phyloP scores from a whole-genome alignment of 306 rosid genomes.

The Quercus agrifolia region DNA sequence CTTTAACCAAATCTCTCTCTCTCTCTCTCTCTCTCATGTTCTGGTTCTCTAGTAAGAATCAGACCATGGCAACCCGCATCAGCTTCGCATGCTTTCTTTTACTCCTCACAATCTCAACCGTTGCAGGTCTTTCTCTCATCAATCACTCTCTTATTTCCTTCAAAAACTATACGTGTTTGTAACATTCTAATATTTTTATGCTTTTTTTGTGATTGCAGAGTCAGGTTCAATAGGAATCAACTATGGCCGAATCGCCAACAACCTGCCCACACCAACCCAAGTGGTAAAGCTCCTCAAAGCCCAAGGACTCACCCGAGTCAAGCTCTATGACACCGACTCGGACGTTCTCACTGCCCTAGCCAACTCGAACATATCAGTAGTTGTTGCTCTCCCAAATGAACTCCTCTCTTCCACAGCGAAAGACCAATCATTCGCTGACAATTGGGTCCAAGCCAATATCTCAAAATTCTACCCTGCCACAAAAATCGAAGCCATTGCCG shows the following conservation, averaged over 20 bases:
- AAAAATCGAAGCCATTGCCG: conserved; percentile 65
- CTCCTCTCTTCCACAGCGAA: conserved; percentile 60
- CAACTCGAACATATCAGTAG: conserved; percentile 49
- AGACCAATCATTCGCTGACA: conserved; percentile 63
- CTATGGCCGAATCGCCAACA: conserved; percentile 70
- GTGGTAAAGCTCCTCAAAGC: conserved; percentile 62
- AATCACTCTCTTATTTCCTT: neutral
- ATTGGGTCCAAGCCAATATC: conserved; percentile 68
- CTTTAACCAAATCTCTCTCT: neutral
- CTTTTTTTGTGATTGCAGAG: conserved; percentile 20
- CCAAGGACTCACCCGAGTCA: conserved; percentile 55
- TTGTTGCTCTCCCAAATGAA: conserved; percentile 66
- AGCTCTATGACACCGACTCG: conserved; percentile 73
- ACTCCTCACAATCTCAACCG: conserved; percentile 12
- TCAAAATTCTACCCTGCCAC: conserved; percentile 53
- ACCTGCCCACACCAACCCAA: conserved; percentile 52
- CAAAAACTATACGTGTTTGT: neutral
- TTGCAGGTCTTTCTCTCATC: conserved; percentile 39
- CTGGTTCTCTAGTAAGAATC: conserved; percentile 22
- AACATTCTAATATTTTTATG: neutral
- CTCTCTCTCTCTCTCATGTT: neutral
- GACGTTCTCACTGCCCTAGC: conserved; percentile 57
- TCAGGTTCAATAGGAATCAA: conserved; percentile 64
- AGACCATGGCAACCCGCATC: conserved; percentile 46
- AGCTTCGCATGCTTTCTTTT: conserved; percentile 13